Evolutionary conservation across 306 rosid genomes (phyloP), one percentile per base, ranked within the genome.

Genomic region (Inga oerstediana): DNA sequence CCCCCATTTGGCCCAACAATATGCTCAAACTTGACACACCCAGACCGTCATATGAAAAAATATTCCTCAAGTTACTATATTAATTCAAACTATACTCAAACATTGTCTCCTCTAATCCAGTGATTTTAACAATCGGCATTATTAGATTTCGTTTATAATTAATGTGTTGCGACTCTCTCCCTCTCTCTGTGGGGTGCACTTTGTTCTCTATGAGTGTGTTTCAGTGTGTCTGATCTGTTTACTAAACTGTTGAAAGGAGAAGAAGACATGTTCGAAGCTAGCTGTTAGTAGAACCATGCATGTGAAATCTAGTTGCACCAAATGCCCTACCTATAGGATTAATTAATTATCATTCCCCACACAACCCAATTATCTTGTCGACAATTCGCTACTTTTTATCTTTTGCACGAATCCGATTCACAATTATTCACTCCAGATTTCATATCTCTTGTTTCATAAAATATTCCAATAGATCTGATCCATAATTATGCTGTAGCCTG

Each of bases 251-350:
- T 62, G 20, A 44, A 11, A 16, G 37, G 10, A 64, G 54, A 41
- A 1, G 72, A 72, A 24, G 41, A 15, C 43, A 82, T 43, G 79
- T 80, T 52, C 72, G 41, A 64, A 85, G 49, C 16, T 65, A n/a
- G 68, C 79, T 54, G 80, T 30, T 44, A 43, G 12, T 65, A 73
- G 82, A 89, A 86, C 92, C 93, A 64, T 82, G 87, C 97, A 91
- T 89, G 94, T 91, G 93, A 90, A 35, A 78, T 88, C 19, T 85
- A 78, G 97, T 87, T 91, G 84, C 86, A 89, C 93, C 89, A 85
- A 89, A 88, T 83, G 76, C 68, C 75, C 72, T 44, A 65, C 43
- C 75, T 32, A 41, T 72, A 75, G 54, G 49, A 52, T 52, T 15
- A 16, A 35, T 59, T 59, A 16, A 78, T 76, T 67, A 83, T 45